Percentiles rank a stretch among this genome's conserved stretches.
Conservation (phyloP, 805 yeast species). For the Kuraishia capsulata region DNA sequence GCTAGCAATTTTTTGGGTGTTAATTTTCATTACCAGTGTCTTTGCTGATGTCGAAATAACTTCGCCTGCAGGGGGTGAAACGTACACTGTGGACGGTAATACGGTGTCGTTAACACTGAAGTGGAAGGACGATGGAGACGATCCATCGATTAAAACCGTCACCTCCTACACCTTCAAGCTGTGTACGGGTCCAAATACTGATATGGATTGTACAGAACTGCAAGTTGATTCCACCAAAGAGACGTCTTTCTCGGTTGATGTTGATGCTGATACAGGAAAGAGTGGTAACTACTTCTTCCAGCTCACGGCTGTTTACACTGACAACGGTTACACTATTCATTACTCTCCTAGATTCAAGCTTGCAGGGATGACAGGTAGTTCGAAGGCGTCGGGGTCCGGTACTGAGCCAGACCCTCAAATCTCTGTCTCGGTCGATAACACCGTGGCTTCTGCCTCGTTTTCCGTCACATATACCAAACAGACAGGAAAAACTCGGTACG, state of each 20-base stretch:
- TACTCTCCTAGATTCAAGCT: constrained; percentile 61
- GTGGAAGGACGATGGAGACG: constrained; percentile 50
- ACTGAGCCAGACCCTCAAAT: constrained; percentile 33
- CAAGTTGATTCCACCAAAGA: constrained; percentile 23
- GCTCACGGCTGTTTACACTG: constrained; percentile 35
- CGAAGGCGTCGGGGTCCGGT: constrained; percentile 37
- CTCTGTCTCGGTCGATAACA: constrained; percentile 24
- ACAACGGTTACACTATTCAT: constrained; percentile 44
- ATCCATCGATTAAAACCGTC: constrained; percentile 37
- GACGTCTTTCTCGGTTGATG: constrained; percentile 28
- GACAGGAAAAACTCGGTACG: constrained; percentile 70
- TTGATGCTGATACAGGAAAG: constrained; percentile 37
- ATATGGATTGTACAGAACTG: constrained; percentile 30
- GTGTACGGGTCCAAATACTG: constrained; percentile 57
- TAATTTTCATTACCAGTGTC: constrained; percentile 4
- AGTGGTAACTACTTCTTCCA: constrained; percentile 72
- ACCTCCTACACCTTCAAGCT: constrained; percentile 40
- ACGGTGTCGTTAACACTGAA: constrained; percentile 25
- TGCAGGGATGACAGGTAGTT: constrained; percentile 63
- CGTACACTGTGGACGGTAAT: constrained; percentile 30
- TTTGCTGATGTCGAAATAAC: constrained; percentile 39
- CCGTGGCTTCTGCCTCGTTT: constrained; percentile 42
- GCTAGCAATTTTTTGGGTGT: background rate
- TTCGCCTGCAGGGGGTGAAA: constrained; percentile 29
- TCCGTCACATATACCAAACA: constrained; percentile 67